Conservation (phyloP, 2,329 filamentous ascomycete species). For the Diaporthe velutina region DNA sequence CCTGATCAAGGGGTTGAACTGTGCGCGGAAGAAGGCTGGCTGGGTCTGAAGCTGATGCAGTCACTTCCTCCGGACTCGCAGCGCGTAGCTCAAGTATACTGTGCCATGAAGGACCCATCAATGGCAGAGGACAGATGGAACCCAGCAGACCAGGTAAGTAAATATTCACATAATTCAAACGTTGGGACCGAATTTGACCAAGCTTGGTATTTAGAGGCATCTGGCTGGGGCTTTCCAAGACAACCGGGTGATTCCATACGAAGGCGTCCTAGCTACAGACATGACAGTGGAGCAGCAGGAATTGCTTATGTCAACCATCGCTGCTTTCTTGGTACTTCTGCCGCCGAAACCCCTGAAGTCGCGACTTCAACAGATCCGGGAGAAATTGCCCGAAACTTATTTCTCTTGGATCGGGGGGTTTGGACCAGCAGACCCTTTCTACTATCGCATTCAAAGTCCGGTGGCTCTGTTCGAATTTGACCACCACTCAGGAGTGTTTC, state of each 20-base stretch:
- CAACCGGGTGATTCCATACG: slow-evolving; percentile 81
- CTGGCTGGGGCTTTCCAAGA: slow-evolving; percentile 83
- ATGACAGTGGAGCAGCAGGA: slow-evolving; percentile 63
- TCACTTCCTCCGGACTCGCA: slow-evolving; percentile 62
- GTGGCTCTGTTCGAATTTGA: slow-evolving; percentile 83
- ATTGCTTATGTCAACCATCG: slow-evolving; percentile 68
- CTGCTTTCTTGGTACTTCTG: slow-evolving; percentile 77
- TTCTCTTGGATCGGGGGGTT: slow-evolving; percentile 84
- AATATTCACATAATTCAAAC: too few relatives aligned
- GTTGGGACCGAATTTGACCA: not conserved
- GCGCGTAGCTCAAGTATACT: slow-evolving; percentile 67
- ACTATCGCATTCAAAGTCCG: slow-evolving; percentile 82
- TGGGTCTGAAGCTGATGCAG: slow-evolving; percentile 80
- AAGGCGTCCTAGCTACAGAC: slow-evolving; percentile 71
- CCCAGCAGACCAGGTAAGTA: slow-evolving; percentile 74
- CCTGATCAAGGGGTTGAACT: slow-evolving; percentile 74
- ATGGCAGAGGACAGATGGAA: slow-evolving; percentile 83
- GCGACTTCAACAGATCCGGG: slow-evolving; percentile 66
- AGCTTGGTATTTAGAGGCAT: slow-evolving; percentile 61
- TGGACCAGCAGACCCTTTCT: slow-evolving; percentile 77
- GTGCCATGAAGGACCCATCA: slow-evolving; percentile 69
- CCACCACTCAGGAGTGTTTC: slow-evolving; percentile 82
- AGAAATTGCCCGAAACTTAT: slow-evolving; percentile 76
- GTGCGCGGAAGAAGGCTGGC: slow-evolving; percentile 71
- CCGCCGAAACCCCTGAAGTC: slow-evolving; percentile 66